A percentile compares a stretch with the other conserved stretches of the same genome.
These are phyloP conservation scores for Bipolaris bicolor DNA, from an alignment of 2,329 filamentous ascomycete species.

Conservation along the genomic window DNA sequence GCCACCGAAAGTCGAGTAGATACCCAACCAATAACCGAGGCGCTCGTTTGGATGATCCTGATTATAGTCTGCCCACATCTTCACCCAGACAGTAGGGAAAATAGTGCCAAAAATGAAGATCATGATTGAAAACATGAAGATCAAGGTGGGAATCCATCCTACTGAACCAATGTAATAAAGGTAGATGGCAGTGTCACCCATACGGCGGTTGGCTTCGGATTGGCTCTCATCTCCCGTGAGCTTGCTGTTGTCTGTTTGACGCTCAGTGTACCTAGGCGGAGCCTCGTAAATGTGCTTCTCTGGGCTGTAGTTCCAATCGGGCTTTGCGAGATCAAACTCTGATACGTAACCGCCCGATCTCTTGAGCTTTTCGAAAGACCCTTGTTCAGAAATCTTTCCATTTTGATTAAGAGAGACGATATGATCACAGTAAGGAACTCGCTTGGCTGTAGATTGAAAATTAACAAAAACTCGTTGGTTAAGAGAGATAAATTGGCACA, in stretches of 20 bases:
- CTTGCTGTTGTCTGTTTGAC: constrained; percentile 18
- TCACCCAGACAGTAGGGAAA: constrained; percentile 54
- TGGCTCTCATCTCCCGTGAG: constrained; percentile 41
- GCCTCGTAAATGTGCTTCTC: constrained; percentile 41
- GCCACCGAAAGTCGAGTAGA: constrained; percentile 40
- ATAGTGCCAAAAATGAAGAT: constrained; percentile 46
- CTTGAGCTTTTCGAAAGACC: constrained; percentile 49
- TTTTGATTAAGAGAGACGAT: constrained; percentile 50
- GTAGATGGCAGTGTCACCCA: constrained; percentile 44
- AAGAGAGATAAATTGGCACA: background rate
- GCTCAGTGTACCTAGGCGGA: constrained; percentile 39
- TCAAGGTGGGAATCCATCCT: constrained; percentile 37
- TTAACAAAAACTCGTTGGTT: background rate
- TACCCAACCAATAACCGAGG: constrained; percentile 43
- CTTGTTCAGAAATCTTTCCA: constrained; percentile 49
- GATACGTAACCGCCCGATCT: constrained; percentile 41
- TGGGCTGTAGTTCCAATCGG: constrained; percentile 41
- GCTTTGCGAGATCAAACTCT: constrained; percentile 41
- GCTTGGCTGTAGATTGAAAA: constrained; percentile 26
- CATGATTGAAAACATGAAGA: constrained; percentile 40
- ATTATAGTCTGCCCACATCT: constrained; percentile 57
- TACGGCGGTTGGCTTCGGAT: constrained; percentile 40
- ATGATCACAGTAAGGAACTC: constrained; percentile 51
- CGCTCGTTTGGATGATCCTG: constrained; percentile 45
- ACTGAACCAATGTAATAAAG: constrained; percentile 42